Evolutionary conservation across 2,329 filamentous ascomycete species (phyloP).

Genomic region (Sodiomyces alkalinus): DNA sequence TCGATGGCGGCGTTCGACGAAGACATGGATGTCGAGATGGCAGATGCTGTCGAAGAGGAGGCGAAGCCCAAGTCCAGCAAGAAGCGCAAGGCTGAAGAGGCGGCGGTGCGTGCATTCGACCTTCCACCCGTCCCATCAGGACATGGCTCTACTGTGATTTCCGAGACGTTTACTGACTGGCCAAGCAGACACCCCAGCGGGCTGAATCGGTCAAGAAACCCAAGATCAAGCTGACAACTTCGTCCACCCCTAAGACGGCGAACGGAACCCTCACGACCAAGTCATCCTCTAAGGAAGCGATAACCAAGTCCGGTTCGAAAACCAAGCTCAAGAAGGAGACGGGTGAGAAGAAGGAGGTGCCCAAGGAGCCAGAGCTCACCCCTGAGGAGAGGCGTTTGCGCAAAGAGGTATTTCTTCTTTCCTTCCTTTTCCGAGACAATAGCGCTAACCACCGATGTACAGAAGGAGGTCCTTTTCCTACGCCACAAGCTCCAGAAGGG

Average conservation of each 20-base stretch:
- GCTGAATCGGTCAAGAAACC: slow-evolving; percentile 51
- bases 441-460: slow-evolving; percentile 18
- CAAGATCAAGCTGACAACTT: slow-evolving; percentile 49
- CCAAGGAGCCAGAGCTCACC: slow-evolving; percentile 42
- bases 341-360: slow-evolving; percentile 37
- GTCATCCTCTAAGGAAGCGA: slow-evolving; percentile 35
- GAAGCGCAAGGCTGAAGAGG: slow-evolving; percentile 84
- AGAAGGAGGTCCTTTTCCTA: slow-evolving; percentile 78
- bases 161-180: slow-evolving; percentile 1
- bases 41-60: slow-evolving; percentile 36
- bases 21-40: slow-evolving; percentile 45
- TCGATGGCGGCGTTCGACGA: slow-evolving; percentile 30
- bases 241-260: slow-evolving; percentile 52
- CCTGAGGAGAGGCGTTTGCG: slow-evolving; percentile 41
- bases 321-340: slow-evolving; percentile 37
- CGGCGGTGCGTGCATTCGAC: slow-evolving; percentile 29
- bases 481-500: slow-evolving; percentile 92
- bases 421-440: neutral
- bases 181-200: slow-evolving; percentile 35
- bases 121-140: neutral
- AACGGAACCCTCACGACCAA: slow-evolving; percentile 46
- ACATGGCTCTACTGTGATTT: slow-evolving; percentile 6
- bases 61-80: slow-evolving; percentile 61
- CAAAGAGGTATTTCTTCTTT: slow-evolving; percentile 36
- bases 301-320: slow-evolving; percentile 36